Conservation (phyloP, 2,329 filamentous ascomycete species). For the Sodiomyces alkalinus region DNA sequence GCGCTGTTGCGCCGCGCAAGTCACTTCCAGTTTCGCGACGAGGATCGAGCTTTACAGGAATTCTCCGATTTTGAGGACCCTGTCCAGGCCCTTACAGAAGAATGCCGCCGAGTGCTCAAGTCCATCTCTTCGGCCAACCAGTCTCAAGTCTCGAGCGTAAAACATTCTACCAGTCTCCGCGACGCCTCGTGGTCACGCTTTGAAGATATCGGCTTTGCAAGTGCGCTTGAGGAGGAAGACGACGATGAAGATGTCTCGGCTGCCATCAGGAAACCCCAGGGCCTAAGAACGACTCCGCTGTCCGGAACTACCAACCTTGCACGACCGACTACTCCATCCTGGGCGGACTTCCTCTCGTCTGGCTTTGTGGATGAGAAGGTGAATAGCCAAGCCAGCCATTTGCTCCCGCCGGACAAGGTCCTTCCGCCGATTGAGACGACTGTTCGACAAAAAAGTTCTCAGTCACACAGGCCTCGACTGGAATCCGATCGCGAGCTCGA, state of each 20-base stretch:
- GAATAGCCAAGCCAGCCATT: constrained; percentile 46
- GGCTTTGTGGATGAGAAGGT: constrained; percentile 72
- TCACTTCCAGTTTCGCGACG: constrained; percentile 89
- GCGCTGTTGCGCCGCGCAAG: constrained; percentile 77
- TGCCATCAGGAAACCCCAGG: constrained; percentile 23
- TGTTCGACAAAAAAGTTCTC: constrained; percentile 67
- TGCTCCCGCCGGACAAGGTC: constrained; percentile 84
- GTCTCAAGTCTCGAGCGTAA: constrained; percentile 55
- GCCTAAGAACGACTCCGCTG: constrained; percentile 49
- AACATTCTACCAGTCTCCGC: constrained; percentile 55
- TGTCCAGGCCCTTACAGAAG: constrained; percentile 74
- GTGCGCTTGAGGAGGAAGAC: constrained; percentile 54
- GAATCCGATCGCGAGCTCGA: constrained; percentile 57
- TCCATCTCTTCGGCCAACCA: constrained; percentile 83
- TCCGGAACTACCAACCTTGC: constrained; percentile 53
- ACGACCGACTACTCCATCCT: constrained; percentile 87
- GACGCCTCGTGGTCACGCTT: constrained; percentile 96
- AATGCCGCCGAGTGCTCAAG: constrained; percentile 80
- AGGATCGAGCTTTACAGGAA: constrained; percentile 67
- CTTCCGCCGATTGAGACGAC: constrained; percentile 67
- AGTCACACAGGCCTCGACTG: constrained; percentile 64
- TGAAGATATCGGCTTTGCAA: constrained; percentile 84
- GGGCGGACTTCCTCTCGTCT: constrained; percentile 93
- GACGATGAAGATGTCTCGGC: constrained; percentile 42
- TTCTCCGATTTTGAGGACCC: constrained; percentile 87